Conservation (phyloP, 2,329 filamentous ascomycete species). For the Chrysoporthe cubensis region DNA sequence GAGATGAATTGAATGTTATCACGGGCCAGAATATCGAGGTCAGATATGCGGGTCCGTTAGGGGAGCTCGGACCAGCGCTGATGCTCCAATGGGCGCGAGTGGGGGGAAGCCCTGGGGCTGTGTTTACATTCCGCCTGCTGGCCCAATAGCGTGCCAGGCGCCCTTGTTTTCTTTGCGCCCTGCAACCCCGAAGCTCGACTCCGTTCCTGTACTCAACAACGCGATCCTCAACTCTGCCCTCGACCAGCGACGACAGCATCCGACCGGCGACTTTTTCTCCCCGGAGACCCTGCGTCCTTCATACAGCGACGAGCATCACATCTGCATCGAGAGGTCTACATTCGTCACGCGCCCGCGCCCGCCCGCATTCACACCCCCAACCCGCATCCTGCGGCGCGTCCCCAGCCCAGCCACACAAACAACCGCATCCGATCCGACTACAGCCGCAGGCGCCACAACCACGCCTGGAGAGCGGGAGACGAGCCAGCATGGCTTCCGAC, state of each 20-base stretch:
- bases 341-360: neutral
- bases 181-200: neutral
- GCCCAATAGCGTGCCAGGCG: slow-evolving; percentile 10
- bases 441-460: neutral
- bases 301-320: neutral
- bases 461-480: slow-evolving; percentile 6
- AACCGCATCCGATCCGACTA: neutral
- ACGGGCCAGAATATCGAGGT: neutral
- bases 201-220: neutral
- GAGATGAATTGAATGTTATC: neutral
- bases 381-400: slow-evolving; percentile 9
- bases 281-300: neutral
- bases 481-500: slow-evolving; percentile 33
- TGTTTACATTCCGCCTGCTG: slow-evolving; percentile 19
- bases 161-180: slow-evolving; percentile 20
- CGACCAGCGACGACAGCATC: neutral
- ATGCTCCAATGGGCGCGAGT: slow-evolving; percentile 2
- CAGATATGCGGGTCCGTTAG: neutral
- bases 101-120: neutral
- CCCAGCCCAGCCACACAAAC: neutral
- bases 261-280: neutral
- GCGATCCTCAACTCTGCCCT: neutral
- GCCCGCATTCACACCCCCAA: neutral
- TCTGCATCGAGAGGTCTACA: neutral
- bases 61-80: slow-evolving; percentile 9